Percentiles rank a stretch among this genome's conserved stretches.
phyloP scores from a whole-genome alignment of 805 yeast species.

The Kodamaea fukazawae region DNA sequence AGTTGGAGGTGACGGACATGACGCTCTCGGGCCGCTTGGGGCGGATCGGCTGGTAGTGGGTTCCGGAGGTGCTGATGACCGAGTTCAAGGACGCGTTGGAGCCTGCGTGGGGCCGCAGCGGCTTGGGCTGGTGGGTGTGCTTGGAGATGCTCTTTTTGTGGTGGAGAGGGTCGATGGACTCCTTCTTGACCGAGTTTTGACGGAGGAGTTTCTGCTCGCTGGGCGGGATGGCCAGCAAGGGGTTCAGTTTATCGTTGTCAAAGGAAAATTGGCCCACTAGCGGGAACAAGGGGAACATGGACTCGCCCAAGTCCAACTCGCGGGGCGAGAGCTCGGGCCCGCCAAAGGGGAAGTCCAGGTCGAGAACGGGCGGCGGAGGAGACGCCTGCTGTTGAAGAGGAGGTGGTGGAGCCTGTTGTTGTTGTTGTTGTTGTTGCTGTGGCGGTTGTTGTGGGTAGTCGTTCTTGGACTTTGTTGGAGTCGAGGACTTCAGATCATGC shows the following conservation, averaged over 20 bases:
- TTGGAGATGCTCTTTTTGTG: constrained; percentile 1
- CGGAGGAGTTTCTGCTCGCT: constrained; percentile 3
- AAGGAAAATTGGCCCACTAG: constrained; percentile 38
- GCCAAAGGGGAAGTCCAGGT: constrained; percentile 3
- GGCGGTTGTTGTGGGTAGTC: too few relatives aligned
- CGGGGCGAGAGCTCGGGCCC: constrained; percentile 10
- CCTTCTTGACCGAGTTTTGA: constrained; percentile 7
- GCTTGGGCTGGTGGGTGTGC: constrained; percentile 22
- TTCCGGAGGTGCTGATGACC: constrained; percentile 4
- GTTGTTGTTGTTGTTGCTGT: too few relatives aligned
- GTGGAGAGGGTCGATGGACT: constrained; percentile 5
- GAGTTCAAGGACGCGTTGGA: constrained; percentile 10
- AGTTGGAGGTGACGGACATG: constrained; percentile 36
- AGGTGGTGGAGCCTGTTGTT: too few relatives aligned
- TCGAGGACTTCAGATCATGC: too few relatives aligned
- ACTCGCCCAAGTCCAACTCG: constrained; percentile 27
- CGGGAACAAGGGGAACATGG: constrained; percentile 43
- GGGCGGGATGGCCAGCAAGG: constrained; percentile 31
- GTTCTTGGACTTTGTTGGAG: too few relatives aligned
- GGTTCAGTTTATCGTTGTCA: constrained; percentile 33
- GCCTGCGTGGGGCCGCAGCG: constrained; percentile 17
- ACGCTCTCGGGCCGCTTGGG: constrained; percentile 42
- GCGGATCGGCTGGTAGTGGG: constrained; percentile 25
- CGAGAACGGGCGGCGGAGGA: too few relatives aligned
- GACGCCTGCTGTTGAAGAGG: too few relatives aligned